Conservation (phyloP, 2,329 filamentous ascomycete genomes). For the Arthrobotrys pseudoclavata region DNA sequence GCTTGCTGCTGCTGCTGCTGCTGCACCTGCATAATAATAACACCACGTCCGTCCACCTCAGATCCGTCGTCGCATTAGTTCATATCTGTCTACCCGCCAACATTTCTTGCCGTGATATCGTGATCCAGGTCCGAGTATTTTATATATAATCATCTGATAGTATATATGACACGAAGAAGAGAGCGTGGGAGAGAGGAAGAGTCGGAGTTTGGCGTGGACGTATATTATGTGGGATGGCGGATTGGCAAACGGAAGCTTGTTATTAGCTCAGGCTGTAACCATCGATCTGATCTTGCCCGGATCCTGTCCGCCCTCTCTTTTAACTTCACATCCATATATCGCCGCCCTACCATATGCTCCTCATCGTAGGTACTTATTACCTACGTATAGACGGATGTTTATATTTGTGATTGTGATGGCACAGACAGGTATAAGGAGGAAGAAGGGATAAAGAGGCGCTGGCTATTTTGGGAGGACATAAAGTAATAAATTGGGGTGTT, state of each 20-base stretch:
- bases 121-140: too few species aligned
- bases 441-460: background rate
- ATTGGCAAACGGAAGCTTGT: constrained; percentile 1
- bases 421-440: background rate
- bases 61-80: background rate
- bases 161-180: background rate
- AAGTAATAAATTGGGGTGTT: constrained; percentile 5
- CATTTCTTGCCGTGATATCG: too few species aligned
- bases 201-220: too few species aligned
- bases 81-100: background rate
- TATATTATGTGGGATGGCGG: background rate
- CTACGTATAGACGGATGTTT: too few species aligned
- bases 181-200: background rate
- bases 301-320: constrained; percentile 4
- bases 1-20: too few species aligned
- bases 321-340: background rate
- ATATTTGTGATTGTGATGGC: background rate
- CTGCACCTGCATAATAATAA: constrained; percentile 9
- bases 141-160: too few species aligned
- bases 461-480: constrained; percentile 8
- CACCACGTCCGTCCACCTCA: background rate
- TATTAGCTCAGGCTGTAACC: background rate
- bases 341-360: too few species aligned
- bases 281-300: background rate
- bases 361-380: too few species aligned